Conservation (phyloP, 768 basidiomycete genomes). For the Russula dissimulans region DNA sequence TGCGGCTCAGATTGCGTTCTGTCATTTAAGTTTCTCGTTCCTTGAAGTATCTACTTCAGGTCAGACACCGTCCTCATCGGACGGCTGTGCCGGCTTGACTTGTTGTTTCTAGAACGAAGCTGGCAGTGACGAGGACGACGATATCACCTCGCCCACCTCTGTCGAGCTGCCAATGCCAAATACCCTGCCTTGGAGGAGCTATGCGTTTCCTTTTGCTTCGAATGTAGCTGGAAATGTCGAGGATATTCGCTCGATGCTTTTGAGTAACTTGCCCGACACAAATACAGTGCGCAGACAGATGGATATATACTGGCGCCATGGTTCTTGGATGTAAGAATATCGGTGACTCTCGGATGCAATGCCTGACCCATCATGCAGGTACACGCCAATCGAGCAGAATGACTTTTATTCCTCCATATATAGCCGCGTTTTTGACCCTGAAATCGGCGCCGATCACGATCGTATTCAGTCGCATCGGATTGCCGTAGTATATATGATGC, state of each 20-base stretch:
- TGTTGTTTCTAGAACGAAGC: slow-evolving; percentile 41
- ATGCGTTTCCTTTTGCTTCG: slow-evolving; percentile 49
- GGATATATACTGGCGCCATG: slow-evolving; percentile 54
- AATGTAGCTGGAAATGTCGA: slow-evolving; percentile 35
- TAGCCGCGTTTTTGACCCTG: slow-evolving; percentile 42
- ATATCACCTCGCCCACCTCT: slow-evolving; percentile 28
- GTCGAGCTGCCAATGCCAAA: slow-evolving; percentile 36
- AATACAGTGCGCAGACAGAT: slow-evolving; percentile 30
- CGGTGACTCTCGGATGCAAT: not conserved
- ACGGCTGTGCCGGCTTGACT: slow-evolving; percentile 7
- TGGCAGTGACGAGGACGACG: slow-evolving; percentile 46
- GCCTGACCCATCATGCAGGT: slow-evolving; percentile 33
- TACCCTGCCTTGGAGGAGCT: slow-evolving; percentile 50
- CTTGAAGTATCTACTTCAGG: slow-evolving; percentile 55
- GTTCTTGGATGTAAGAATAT: slow-evolving; percentile 58
- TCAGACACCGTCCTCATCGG: slow-evolving; percentile 25
- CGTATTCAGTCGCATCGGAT: slow-evolving; percentile 43
- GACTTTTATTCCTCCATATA: slow-evolving; percentile 49
- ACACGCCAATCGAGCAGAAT: slow-evolving; percentile 51
- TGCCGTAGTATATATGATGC: slow-evolving; percentile 52
- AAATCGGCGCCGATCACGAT: slow-evolving; percentile 30
- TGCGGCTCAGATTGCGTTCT: slow-evolving; percentile 1
- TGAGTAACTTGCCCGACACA: slow-evolving; percentile 37
- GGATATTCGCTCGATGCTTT: slow-evolving; percentile 36
- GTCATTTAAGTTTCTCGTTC: slow-evolving; percentile 1